A percentile compares a stretch with the other conserved stretches of the same genome.
These are phyloP conservation scores for Xenosphaeropsis pyriputrescens DNA, from an alignment of 2,329 filamentous ascomycete species.

Conservation along the genomic window DNA sequence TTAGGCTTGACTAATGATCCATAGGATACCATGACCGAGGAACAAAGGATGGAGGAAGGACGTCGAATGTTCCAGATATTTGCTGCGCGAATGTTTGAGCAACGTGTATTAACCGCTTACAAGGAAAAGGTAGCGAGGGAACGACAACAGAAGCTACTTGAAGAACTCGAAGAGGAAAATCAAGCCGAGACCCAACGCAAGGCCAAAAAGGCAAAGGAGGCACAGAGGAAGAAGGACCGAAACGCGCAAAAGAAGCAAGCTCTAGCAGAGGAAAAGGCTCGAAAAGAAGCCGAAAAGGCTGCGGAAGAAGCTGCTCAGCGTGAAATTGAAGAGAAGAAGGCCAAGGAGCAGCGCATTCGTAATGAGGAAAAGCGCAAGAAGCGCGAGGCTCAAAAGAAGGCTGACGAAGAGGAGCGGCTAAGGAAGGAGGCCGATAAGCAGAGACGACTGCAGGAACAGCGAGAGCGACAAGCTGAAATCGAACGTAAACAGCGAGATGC, in stretches of 20 bases:
- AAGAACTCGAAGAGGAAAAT: slow-evolving; percentile 80
- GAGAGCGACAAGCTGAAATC: slow-evolving; percentile 69
- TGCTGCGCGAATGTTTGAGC: slow-evolving; percentile 97
- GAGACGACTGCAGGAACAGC: slow-evolving; percentile 67
- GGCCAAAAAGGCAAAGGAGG: slow-evolving; percentile 86
- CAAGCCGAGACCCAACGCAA: slow-evolving; percentile 64
- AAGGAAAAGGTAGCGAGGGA: slow-evolving; percentile 92
- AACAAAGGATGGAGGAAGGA: slow-evolving; percentile 98
- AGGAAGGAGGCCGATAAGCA: slow-evolving; percentile 77
- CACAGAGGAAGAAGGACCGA: slow-evolving; percentile 91
- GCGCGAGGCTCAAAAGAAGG: slow-evolving; percentile 79
- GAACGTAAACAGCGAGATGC: slow-evolving; percentile 74
- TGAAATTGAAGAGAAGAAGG: slow-evolving; percentile 62
- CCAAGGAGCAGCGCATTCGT: slow-evolving; percentile 67
- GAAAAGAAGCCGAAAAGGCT: slow-evolving; percentile 75
- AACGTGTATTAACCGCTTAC: slow-evolving; percentile 91
- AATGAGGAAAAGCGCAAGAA: slow-evolving; percentile 86
- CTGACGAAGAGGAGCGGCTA: slow-evolving; percentile 75
- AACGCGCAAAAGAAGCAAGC: slow-evolving; percentile 77
- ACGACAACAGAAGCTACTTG: slow-evolving; percentile 76
- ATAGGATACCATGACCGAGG: slow-evolving; percentile 92
- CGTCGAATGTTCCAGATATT: slow-evolving; percentile 99
- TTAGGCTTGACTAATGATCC: slow-evolving; percentile 19
- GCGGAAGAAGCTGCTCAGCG: slow-evolving; percentile 69
- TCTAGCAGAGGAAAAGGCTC: slow-evolving; percentile 81